Percentiles rank a stretch among this genome's conserved stretches.
phyloP scores from a whole-genome alignment of 2,329 filamentous ascomycete genomes.

The Botrytis galanthina region DNA sequence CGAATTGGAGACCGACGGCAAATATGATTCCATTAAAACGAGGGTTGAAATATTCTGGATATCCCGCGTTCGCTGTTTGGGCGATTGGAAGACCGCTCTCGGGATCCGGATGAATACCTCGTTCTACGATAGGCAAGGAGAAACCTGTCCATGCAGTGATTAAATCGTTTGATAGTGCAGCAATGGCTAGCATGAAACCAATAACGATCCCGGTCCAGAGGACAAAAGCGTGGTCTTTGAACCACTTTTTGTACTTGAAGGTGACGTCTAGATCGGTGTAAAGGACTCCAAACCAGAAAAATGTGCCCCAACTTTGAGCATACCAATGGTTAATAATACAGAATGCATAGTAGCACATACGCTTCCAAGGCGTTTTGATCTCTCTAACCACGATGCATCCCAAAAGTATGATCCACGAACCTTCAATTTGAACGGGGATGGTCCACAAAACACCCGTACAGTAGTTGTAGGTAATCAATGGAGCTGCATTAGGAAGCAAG shows the following conservation, averaged over 20 bases:
- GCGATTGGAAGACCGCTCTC: conserved; percentile 40
- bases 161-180: conserved; percentile 23
- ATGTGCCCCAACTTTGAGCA: conserved; percentile 46
- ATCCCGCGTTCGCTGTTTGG: conserved; percentile 40
- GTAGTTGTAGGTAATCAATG: conserved; percentile 48
- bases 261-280: conserved; percentile 47
- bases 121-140: conserved; percentile 39
- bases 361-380: conserved; percentile 48
- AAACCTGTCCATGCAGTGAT: conserved; percentile 23
- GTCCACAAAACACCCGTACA: conserved; percentile 51
- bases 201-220: conserved; percentile 42
- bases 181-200: conserved; percentile 33
- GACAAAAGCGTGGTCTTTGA: conserved; percentile 38
- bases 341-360: conserved; percentile 45
- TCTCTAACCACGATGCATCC: conserved; percentile 45
- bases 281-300: conserved; percentile 46
- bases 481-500: conserved; percentile 47
- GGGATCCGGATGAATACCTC: conserved; percentile 45
- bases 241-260: conserved; percentile 44
- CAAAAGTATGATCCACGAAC: conserved; percentile 45
- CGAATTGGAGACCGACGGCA: conserved; percentile 38
- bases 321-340: conserved; percentile 48
- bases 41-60: conserved; percentile 46
- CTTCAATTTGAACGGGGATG: conserved; percentile 49
- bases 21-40: conserved; percentile 45